phyloP scores from a whole-genome alignment of 1,139 yeast genomes.

The Suhomyces yuchorum region DNA sequence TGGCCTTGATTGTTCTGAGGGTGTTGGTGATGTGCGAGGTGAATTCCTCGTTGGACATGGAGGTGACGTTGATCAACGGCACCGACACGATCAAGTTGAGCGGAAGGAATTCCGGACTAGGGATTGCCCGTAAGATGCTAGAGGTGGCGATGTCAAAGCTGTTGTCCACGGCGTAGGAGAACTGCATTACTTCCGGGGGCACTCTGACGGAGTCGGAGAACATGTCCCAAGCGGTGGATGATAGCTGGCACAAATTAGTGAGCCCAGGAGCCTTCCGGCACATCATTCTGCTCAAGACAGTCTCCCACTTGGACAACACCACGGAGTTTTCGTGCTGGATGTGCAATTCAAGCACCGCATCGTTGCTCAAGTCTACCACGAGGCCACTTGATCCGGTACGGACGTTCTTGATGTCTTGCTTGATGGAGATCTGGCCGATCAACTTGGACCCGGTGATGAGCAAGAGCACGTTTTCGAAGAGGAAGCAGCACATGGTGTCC shows the following conservation, averaged over 20 bases:
- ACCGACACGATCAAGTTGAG: conserved; percentile 52
- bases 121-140: conserved; percentile 31
- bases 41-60: conserved; percentile 37
- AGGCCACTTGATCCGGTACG: conserved; percentile 30
- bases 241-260: conserved; percentile 48
- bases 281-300: conserved; percentile 25
- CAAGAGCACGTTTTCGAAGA: conserved; percentile 44
- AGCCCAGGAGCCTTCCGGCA: conserved; percentile 16
- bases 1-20: conserved; percentile 29
- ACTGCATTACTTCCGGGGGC: conserved; percentile 43
- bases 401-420: conserved; percentile 38
- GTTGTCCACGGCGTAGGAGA: conserved; percentile 35
- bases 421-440: conserved; percentile 36
- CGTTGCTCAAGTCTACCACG: conserved; percentile 40
- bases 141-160: conserved; percentile 43
- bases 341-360: conserved; percentile 50
- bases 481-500: conserved; percentile 38
- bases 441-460: conserved; percentile 38
- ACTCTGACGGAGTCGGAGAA: conserved; percentile 27
- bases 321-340: conserved; percentile 37
- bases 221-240: conserved; percentile 53
- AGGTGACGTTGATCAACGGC: conserved; percentile 39
- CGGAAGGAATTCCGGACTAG: conserved; percentile 44
- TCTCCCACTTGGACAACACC: conserved; percentile 46
- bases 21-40: conserved; percentile 27